These are phyloP conservation scores for Dicorynia guianensis DNA, from an alignment of 306 rosid genomes.

Conservation along the genomic window DNA sequence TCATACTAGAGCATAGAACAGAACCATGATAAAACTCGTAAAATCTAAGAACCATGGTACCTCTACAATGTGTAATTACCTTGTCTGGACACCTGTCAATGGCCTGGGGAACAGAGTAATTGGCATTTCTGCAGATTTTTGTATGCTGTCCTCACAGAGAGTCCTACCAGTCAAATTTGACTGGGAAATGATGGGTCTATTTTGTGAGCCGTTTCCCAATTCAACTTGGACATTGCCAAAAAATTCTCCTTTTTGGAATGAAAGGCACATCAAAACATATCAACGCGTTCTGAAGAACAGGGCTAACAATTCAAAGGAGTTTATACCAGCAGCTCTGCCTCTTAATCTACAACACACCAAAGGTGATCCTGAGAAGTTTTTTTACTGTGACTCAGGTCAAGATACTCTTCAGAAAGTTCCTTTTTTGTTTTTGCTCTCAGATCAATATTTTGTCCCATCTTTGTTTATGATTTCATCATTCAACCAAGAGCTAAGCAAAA, in stretches of 20 bases:
- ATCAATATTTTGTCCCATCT: slow-evolving; percentile 68
- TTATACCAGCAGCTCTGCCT: slow-evolving; percentile 44
- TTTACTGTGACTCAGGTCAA: slow-evolving; percentile 67
- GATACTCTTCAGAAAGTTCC: slow-evolving; percentile 44
- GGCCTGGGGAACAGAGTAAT: slow-evolving; percentile 73
- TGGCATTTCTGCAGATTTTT: slow-evolving; percentile 59
- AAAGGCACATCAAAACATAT: slow-evolving; percentile 45
- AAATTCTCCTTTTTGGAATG: slow-evolving; percentile 49
- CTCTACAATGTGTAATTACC: slow-evolving; percentile 51
- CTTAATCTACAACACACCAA: slow-evolving; percentile 50
- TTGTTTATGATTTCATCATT: slow-evolving; percentile 65
- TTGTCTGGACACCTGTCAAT: slow-evolving; percentile 54
- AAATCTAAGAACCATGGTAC: slow-evolving; percentile 33
- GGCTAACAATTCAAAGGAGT: slow-evolving; percentile 15
- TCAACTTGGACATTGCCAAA: slow-evolving; percentile 65
- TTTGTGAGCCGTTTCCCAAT: slow-evolving; percentile 69
- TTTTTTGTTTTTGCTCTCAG: slow-evolving; percentile 56
- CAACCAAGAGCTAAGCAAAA: slow-evolving; percentile 29
- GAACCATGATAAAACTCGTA: slow-evolving; percentile 39
- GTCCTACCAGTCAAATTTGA: slow-evolving; percentile 59
- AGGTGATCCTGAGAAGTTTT: slow-evolving; percentile 49
- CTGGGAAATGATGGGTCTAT: slow-evolving; percentile 54
- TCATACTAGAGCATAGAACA: slow-evolving; percentile 44
- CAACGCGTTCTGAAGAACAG: slow-evolving; percentile 47
- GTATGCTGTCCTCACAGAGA: slow-evolving; percentile 61